Conservation (phyloP, 108 stramenopile genomes). For the Fragilariopsis cylindrus region DNA sequence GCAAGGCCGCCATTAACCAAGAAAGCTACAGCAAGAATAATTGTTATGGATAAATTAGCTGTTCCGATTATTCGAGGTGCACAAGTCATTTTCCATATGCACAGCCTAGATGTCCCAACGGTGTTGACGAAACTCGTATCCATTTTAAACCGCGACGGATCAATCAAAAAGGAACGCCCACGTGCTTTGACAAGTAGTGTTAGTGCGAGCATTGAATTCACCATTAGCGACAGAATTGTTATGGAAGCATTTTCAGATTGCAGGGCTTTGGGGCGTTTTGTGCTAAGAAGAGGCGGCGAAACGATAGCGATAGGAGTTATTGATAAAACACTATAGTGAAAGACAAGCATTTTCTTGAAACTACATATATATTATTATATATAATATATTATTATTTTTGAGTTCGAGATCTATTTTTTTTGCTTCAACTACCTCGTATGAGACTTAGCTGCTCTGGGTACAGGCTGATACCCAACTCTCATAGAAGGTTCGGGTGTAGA, state of each 20-base stretch:
- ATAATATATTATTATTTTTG: not conserved
- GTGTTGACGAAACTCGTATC: slow-evolving; percentile 65
- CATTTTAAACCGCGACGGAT: slow-evolving; percentile 79
- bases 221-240: slow-evolving; percentile 79
- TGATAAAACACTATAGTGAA: slow-evolving; percentile 53
- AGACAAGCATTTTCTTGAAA: not conserved
- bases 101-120: slow-evolving; percentile 76
- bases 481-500: not conserved
- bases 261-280: slow-evolving; percentile 97
- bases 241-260: slow-evolving; percentile 92
- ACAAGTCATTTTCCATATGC: slow-evolving; percentile 83
- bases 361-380: not conserved
- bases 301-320: slow-evolving; percentile 98
- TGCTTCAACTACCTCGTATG: not conserved
- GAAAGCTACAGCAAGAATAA: slow-evolving; percentile 79
- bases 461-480: slow-evolving; percentile 8
- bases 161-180: slow-evolving; percentile 65
- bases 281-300: slow-evolving; percentile 89
- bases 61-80: slow-evolving; percentile 96
- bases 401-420: not conserved
- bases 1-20: slow-evolving; percentile 69
- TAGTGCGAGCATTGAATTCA: slow-evolving; percentile 75
- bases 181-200: slow-evolving; percentile 59
- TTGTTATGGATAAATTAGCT: slow-evolving; percentile 94
- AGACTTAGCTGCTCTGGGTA: not conserved